These are phyloP conservation scores for Saccharomycopsis babjevae DNA, from an alignment of 805 yeast species.

Conservation along the genomic window DNA sequence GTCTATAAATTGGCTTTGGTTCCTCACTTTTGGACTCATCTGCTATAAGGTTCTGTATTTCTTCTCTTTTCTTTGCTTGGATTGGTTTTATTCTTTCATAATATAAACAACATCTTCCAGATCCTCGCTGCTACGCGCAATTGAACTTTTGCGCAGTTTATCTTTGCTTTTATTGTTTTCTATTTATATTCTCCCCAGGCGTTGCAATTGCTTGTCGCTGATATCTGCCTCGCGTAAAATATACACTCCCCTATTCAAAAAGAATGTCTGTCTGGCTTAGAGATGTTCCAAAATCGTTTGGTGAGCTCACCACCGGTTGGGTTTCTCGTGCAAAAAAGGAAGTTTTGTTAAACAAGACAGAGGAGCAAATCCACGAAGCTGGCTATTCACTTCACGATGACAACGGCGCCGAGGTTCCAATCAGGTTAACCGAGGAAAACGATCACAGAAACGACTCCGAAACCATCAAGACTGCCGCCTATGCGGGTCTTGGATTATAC, in stretches of 20 bases:
- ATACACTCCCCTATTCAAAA: not conserved
- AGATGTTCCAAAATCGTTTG: slow-evolving; percentile 38
- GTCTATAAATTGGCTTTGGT: too few relatives aligned
- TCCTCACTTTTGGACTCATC: too few relatives aligned
- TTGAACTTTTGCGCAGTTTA: too few relatives aligned
- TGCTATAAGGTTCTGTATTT: too few relatives aligned
- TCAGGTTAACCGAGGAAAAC: slow-evolving; percentile 4
- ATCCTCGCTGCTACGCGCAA: too few relatives aligned
- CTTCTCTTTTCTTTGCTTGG: too few relatives aligned
- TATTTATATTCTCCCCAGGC: too few relatives aligned
- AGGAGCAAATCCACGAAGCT: slow-evolving; percentile 23
- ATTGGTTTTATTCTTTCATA: too few relatives aligned
- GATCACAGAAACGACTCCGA: slow-evolving; percentile 18
- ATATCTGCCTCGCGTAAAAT: too few relatives aligned
- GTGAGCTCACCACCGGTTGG: slow-evolving; percentile 34
- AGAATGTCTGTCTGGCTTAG: slow-evolving; percentile 27
- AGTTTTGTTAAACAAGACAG: slow-evolving; percentile 29
- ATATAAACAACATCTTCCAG: too few relatives aligned
- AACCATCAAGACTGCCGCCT: slow-evolving; percentile 55
- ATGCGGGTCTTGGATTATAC: slow-evolving; percentile 88
- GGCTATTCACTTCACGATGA: slow-evolving; percentile 11
- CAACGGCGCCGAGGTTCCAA: slow-evolving; percentile 18
- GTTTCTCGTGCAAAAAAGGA: slow-evolving; percentile 32
- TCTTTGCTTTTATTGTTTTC: too few relatives aligned
- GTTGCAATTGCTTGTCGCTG: too few relatives aligned